phyloP scores from a whole-genome alignment of 2,329 filamentous ascomycete species.

The Exophiala phaeomuriformis region DNA sequence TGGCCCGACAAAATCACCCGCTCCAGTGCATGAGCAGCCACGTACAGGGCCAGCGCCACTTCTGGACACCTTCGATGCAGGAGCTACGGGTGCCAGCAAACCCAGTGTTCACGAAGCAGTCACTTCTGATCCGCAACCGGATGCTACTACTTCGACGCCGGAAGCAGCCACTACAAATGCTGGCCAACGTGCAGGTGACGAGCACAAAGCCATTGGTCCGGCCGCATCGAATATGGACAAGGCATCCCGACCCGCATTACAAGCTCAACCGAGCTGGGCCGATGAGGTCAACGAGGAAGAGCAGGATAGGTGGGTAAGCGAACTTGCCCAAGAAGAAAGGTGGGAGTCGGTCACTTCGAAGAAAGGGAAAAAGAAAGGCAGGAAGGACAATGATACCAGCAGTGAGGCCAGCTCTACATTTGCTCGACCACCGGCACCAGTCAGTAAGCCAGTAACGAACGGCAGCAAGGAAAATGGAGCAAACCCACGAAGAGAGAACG shows the following conservation, averaged over 20 bases:
- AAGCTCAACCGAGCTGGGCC: conserved; percentile 37
- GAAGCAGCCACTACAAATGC: conserved; percentile 8
- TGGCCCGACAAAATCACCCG: conserved; percentile 28
- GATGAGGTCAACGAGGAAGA: conserved; percentile 52
- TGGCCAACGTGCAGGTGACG: conserved; percentile 17
- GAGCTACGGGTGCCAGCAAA: conserved; percentile 1
- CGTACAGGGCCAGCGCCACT: conserved; percentile 29
- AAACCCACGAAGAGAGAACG: conserved; percentile 8
- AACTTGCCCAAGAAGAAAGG: conserved; percentile 43
- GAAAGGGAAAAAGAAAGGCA: conserved; percentile 47
- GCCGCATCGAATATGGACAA: conserved; percentile 19
- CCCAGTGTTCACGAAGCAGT: conserved; percentile 11
- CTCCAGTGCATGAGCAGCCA: conserved; percentile 7
- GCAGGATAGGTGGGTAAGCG: conserved; percentile 50
- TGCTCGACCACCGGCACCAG: conserved; percentile 2
- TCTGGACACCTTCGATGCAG: conserved; percentile 39
- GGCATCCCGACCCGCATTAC: conserved; percentile 15
- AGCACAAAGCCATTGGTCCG: conserved; percentile 12
- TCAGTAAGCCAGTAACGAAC: conserved; percentile 9
- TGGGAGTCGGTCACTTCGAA: conserved; percentile 58
- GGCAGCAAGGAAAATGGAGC: conserved; percentile 15
- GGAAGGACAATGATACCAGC: conserved; percentile 36
- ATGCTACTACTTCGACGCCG: conserved; percentile 7
- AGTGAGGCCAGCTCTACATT: conserved; percentile 37
- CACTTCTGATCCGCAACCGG: conserved; percentile 11